A percentile compares a stretch with the other conserved stretches of the same genome.
These are phyloP conservation scores for Hygrophila difformis DNA, from an alignment of 257 asterid genomes.

Conservation along the genomic window DNA sequence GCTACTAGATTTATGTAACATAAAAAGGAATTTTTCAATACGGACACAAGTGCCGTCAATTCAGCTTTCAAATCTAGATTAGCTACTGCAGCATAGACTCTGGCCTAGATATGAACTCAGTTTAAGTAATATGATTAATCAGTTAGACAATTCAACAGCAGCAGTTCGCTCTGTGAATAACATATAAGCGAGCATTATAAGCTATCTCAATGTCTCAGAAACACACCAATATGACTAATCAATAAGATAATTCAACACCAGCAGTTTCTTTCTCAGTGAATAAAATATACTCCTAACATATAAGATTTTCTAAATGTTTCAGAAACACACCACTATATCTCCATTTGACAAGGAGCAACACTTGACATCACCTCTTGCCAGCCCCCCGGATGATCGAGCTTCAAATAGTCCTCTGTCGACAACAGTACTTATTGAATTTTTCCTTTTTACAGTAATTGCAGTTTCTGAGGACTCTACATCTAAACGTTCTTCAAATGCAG, in stretches of 20 bases:
- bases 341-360: constrained; percentile 85
- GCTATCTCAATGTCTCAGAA: no score
- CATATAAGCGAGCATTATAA: no score
- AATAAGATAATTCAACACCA: constrained; percentile 6
- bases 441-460: constrained; percentile 26
- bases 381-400: constrained; percentile 77
- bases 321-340: constrained; percentile 84
- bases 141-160: no score
- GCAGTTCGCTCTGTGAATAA: no score
- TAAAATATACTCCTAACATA: constrained; percentile 3
- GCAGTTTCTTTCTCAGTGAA: constrained; percentile 1
- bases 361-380: constrained; percentile 84
- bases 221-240: constrained; percentile 8
- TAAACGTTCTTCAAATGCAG: constrained; percentile 32
- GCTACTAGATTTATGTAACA: constrained; percentile 5
- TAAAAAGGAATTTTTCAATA: constrained; percentile 9
- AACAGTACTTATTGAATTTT: constrained; percentile 38
- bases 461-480: constrained; percentile 32
- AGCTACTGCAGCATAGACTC: constrained; percentile 1
- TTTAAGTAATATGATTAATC: no score
- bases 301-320: constrained; percentile 14
- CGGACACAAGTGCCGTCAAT: constrained; percentile 2
- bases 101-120: constrained; percentile 6
- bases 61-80: constrained; percentile 12
- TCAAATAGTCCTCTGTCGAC: constrained; percentile 78